Conservation (phyloP, 129 eudicot genomes). For the Solidago caesia region DNA sequence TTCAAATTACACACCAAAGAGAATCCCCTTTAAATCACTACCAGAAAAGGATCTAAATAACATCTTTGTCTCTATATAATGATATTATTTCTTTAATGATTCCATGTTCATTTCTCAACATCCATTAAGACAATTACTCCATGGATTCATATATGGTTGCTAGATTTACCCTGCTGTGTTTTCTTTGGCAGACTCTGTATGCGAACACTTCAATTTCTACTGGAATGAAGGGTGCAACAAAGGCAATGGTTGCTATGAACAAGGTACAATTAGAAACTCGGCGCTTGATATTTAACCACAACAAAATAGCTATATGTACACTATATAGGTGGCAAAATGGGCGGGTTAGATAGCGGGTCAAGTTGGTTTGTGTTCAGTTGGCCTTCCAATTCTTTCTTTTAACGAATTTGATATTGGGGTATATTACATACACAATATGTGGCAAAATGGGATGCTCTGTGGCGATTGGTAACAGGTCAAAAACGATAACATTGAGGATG, state of each 20-base stretch:
- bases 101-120: not conserved
- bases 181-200: constrained; percentile 59
- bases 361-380: constrained; percentile 4
- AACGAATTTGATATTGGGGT: not conserved
- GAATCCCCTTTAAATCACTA: not conserved
- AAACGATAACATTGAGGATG: not conserved
- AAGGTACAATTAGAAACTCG: constrained; percentile 44
- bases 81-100: not conserved
- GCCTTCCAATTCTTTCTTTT: not conserved
- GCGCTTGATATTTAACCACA: constrained; percentile 5
- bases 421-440: not conserved
- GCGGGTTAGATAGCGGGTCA: not conserved
- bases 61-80: not conserved
- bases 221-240: constrained; percentile 99
- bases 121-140: not conserved
- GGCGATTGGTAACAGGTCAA: not conserved
- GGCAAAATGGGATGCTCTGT: not conserved
- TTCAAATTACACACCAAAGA: constrained; percentile 1
- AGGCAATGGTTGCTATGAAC: constrained; percentile 97
- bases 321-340: not conserved
- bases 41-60: not conserved
- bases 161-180: not conserved
- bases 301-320: not conserved
- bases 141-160: constrained; percentile 7
- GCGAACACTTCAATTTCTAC: constrained; percentile 91